Evolutionary conservation across 345 rosid species (phyloP), one percentile per base, ranked within the genome.

Genomic region (Eucalyptus tenuipes): DNA sequence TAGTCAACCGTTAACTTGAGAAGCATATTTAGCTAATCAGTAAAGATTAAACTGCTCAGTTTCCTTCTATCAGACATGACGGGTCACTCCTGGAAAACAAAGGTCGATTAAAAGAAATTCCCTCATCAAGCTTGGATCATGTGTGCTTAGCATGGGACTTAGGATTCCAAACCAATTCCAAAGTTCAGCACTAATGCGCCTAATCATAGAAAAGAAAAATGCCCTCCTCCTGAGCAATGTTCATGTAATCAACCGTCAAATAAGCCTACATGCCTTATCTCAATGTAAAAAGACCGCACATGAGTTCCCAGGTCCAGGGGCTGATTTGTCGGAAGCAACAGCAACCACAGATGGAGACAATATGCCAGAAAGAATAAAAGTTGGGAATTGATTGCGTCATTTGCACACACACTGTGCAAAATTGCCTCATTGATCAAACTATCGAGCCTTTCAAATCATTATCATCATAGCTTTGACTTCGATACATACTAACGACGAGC

Each of bases 381-480:
- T 20, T 20, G 82, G 82, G 82, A 37, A 75, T 37, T 10, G 27
- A 75, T 20, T 11, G 3, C 1, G 1, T 75, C 27, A 75, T 10
- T 75, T 20, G 45, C 45, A 33, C 45, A 0, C 27, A 2, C 45
- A 10, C 6, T 33, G 81, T 75, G 15, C 82, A 37, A 18, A 75
- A 20, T 37, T 75, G 82, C 47, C 82, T 75, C 82, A 10, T 37
- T 75, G 27, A 22, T 9, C 45, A 37, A 37, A 75, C 47, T 75
- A 18, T 37, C 0, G 15, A 75, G 82, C 4, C 82, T 75, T 75
- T 20, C 4, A 5, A 75, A 37, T 75, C 82, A 75, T 40, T 20
- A 75, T 37, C 27, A 1, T 20, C 0, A 0, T 75, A 10, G 14
- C 82, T 37, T 4, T 15, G 4, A 75, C 45, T 2, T 75, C 4